phyloP scores from a whole-genome alignment of 768 basidiomycete genomes.

The Suillus ampliporus region DNA sequence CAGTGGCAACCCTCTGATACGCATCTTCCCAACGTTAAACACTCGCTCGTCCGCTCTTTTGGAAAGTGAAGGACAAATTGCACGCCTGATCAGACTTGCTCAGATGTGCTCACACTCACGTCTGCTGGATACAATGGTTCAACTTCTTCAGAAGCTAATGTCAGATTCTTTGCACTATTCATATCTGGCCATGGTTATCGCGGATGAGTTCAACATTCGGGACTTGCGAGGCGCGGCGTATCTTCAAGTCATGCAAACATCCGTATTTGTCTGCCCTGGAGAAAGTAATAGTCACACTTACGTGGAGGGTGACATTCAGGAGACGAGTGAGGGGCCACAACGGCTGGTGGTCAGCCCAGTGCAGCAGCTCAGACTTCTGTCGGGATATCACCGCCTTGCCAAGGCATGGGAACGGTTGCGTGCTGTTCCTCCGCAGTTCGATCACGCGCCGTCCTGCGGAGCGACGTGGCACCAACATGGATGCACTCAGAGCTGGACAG shows the following conservation, averaged over 20 bases:
- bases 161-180: constrained; percentile 65
- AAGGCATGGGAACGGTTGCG: constrained; percentile 70
- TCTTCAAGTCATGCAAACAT: constrained; percentile 75
- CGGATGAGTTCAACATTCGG: constrained; percentile 70
- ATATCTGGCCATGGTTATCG: constrained; percentile 73
- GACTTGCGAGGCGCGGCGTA: constrained; percentile 69
- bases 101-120: constrained; percentile 68
- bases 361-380: constrained; percentile 69
- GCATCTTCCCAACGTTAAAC: constrained; percentile 25
- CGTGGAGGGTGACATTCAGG: constrained; percentile 39
- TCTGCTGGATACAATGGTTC: constrained; percentile 64
- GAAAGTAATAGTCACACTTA: constrained; percentile 19
- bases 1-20: constrained; percentile 42
- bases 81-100: constrained; percentile 67
- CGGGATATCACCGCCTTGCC: constrained; percentile 73
- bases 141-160: constrained; percentile 66
- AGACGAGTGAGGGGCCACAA: constrained; percentile 44
- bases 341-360: constrained; percentile 57
- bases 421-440: constrained; percentile 59
- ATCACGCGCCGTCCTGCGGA: constrained; percentile 66
- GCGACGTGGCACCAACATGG: constrained; percentile 76
- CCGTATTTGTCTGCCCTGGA: constrained; percentile 35
- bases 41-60: constrained; percentile 42
- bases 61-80: constrained; percentile 53
- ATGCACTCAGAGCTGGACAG: constrained; percentile 74